A percentile compares a stretch with the other conserved stretches of the same genome.
phyloP scores from a whole-genome alignment of 176 grass and related monocot species.

The Eleusine indica region DNA sequence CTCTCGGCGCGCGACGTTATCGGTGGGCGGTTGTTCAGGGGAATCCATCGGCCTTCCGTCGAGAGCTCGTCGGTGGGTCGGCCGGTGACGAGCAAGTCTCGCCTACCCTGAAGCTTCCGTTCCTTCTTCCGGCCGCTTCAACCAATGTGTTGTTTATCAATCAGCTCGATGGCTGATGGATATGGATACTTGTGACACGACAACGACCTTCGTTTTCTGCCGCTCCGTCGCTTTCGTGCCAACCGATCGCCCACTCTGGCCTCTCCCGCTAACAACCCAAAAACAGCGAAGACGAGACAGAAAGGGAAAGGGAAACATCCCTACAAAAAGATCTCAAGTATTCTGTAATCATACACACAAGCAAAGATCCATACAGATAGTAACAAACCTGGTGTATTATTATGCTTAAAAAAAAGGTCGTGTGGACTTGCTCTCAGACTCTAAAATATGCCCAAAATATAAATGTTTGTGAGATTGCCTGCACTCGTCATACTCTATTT shows the following conservation, averaged over 20 bases:
- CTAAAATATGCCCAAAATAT: background rate
- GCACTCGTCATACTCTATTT: no score
- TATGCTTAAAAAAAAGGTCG: no score
- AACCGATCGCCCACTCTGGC: constrained; percentile 55
- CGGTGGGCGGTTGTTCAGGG: constrained; percentile 12
- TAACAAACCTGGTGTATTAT: background rate
- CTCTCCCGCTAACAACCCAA: constrained; percentile 24
- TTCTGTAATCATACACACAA: background rate
- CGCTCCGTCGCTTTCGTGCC: constrained; percentile 49
- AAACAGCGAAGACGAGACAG: constrained; percentile 6
- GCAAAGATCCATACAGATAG: background rate
- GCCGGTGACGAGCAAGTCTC: constrained; percentile 42
- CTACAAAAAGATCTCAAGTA: background rate
- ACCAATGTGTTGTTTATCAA: background rate
- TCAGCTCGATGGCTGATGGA: background rate
- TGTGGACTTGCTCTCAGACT: background rate
- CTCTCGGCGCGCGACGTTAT: background rate
- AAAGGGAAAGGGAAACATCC: background rate
- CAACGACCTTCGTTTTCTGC: constrained; percentile 27
- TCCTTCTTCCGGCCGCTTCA: background rate
- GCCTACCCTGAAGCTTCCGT: constrained; percentile 39
- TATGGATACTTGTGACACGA: constrained; percentile 2
- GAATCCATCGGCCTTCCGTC: background rate
- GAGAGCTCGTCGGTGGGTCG: background rate
- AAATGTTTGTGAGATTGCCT: no score